Evolutionary conservation across 2,329 filamentous ascomycete genomes (phyloP).

Genomic region (Plenodomus biglobosus): DNA sequence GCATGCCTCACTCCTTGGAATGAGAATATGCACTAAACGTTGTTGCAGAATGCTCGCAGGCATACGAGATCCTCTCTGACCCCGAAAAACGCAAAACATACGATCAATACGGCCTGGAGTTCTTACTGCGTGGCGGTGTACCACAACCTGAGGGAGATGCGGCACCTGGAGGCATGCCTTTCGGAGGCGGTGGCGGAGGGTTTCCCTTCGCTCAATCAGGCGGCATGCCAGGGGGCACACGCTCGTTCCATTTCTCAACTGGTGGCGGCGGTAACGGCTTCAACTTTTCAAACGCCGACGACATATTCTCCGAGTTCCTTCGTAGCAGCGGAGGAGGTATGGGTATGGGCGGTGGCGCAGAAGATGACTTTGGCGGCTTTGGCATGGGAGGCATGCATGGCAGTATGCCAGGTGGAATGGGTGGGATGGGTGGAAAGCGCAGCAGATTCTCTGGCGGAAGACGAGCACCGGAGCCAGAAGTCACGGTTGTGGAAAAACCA

Average conservation of each 20-base stretch:
- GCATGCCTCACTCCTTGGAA: neutral
- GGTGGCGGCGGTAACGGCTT: constrained; percentile 64
- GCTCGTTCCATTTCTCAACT: constrained; percentile 68
- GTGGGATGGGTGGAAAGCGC: constrained; percentile 45
- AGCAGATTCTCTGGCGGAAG: constrained; percentile 44
- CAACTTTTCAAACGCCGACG: constrained; percentile 78
- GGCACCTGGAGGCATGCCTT: constrained; percentile 47
- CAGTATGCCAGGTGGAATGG: constrained; percentile 49
- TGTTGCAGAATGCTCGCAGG: constrained; percentile 78
- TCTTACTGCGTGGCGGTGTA: constrained; percentile 77
- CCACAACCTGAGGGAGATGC: constrained; percentile 57
- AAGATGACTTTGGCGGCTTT: constrained; percentile 51
- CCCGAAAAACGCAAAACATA: constrained; percentile 96
- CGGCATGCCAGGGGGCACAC: constrained; percentile 56
- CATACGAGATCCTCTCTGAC: constrained; percentile 96
- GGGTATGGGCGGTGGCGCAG: constrained; percentile 55
- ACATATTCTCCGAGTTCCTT: constrained; percentile 84
- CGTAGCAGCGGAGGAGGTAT: constrained; percentile 56
- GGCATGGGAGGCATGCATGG: constrained; percentile 48
- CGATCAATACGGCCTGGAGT: constrained; percentile 92
- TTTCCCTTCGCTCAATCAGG: constrained; percentile 60
- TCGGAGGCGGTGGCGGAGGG: constrained; percentile 51
- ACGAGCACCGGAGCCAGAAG: constrained; percentile 70
- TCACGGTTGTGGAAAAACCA: constrained; percentile 85
- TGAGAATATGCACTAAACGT: constrained; percentile 1